phyloP scores from a whole-genome alignment of 2,329 filamentous ascomycete genomes.

The Monilinia fructigena region DNA sequence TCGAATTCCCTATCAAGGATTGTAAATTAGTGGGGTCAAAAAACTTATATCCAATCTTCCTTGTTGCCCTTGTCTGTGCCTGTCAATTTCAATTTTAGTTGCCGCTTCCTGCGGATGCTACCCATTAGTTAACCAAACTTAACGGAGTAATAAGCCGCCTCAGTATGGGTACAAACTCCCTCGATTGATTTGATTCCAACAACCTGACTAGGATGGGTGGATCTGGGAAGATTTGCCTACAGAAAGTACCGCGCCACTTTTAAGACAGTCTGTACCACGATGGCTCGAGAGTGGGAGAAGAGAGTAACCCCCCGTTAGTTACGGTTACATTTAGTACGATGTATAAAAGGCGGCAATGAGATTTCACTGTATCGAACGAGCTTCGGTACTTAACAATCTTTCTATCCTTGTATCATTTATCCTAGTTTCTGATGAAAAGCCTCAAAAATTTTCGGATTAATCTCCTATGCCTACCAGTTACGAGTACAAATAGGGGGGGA shows the following conservation, averaged over 20 bases:
- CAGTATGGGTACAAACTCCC: background rate
- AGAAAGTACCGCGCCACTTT: background rate
- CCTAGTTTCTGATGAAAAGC: conserved; percentile 1
- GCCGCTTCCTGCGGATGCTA: conserved; percentile 24
- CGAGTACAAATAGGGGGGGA: conserved; percentile 6
- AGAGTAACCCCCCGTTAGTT: background rate
- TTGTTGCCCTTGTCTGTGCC: conserved; percentile 11
- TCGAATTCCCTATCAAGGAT: background rate
- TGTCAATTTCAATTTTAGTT: conserved; percentile 21
- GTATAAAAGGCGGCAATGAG: conserved; percentile 4
- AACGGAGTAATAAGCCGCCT: background rate
- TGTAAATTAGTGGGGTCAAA: background rate
- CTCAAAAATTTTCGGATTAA: conserved; percentile 11
- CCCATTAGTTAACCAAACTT: conserved; percentile 12
- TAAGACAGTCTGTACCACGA: background rate
- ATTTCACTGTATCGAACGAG: conserved; percentile 2
- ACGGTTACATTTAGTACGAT: background rate
- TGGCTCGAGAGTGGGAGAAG: conserved; percentile 1
- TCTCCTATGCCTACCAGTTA: conserved; percentile 10
- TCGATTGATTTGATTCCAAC: conserved; percentile 7
- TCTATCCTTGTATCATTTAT: background rate
- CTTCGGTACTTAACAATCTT: conserved; percentile 6
- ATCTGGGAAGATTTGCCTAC: conserved; percentile 3
- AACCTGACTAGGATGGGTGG: conserved; percentile 4
- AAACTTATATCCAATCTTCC: conserved; percentile 1